Evolutionary conservation across 2,329 filamentous ascomycete species (phyloP).

Genomic region (Phaeosphaeriaceae sp.): DNA sequence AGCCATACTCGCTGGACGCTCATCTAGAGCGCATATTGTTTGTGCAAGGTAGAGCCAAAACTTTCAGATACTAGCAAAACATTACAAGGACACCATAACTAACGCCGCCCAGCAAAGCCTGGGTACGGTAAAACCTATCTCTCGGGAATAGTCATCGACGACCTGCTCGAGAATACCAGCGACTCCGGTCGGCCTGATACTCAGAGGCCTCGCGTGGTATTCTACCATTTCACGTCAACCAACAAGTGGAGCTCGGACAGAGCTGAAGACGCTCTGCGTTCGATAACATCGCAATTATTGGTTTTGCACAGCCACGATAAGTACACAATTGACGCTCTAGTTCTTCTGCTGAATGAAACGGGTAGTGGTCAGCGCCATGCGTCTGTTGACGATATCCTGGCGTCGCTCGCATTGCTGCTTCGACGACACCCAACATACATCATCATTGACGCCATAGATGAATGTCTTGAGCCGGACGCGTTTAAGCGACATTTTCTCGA

Average conservation of each 20-base stretch:
- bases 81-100: background rate
- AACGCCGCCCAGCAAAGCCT: background rate
- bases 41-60: background rate
- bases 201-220: background rate
- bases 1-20: background rate
- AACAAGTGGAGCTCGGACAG: background rate
- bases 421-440: constrained; percentile 1
- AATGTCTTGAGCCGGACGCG: background rate
- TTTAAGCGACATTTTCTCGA: background rate
- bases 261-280: background rate
- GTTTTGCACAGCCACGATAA: background rate
- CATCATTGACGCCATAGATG: background rate
- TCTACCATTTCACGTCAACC: background rate
- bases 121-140: constrained; percentile 2
- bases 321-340: background rate
- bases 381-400: background rate
- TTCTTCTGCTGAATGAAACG: background rate
- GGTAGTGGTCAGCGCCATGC: background rate
- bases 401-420: background rate
- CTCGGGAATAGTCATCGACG: background rate
- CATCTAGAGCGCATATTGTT: background rate
- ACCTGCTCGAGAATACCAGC: background rate
- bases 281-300: background rate
- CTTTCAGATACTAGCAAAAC: background rate
- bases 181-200: background rate